A percentile compares a stretch with the other conserved stretches of the same genome.
Evolutionary conservation across 768 basidiomycete species (phyloP).

Genomic region (Pleurotus eryngii): DNA sequence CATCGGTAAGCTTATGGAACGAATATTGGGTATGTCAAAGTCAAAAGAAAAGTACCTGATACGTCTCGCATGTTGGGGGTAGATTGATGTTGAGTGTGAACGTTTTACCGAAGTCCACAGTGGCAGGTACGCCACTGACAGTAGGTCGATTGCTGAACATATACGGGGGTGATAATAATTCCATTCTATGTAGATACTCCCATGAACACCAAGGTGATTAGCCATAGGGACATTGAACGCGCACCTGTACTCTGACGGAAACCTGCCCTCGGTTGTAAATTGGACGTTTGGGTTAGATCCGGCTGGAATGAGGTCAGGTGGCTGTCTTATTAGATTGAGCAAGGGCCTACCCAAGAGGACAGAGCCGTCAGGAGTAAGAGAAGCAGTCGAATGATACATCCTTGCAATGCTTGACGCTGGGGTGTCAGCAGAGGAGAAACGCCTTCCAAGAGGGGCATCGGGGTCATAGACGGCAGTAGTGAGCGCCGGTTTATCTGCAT

Average conservation of each 20-base stretch:
- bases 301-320: conserved; percentile 20
- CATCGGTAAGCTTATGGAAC: background rate
- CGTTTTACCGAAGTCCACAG: conserved; percentile 31
- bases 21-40: background rate
- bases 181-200: conserved; percentile 15
- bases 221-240: background rate
- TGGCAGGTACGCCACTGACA: conserved; percentile 30
- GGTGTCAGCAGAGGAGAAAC: conserved; percentile 26
- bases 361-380: conserved; percentile 26
- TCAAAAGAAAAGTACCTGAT: conserved; percentile 20
- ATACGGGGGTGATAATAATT: conserved; percentile 40
- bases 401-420: conserved; percentile 26
- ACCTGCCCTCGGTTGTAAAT: conserved; percentile 19
- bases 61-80: conserved; percentile 25
- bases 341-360: conserved; percentile 21
- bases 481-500: conserved; percentile 34
- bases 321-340: background rate
- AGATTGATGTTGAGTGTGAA: conserved; percentile 33
- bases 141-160: conserved; percentile 33
- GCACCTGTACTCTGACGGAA: conserved; percentile 31
- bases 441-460: conserved; percentile 21
- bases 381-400: conserved; percentile 33
- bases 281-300: conserved; percentile 45
- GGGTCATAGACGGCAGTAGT: conserved; percentile 31
- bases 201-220: background rate